Evolutionary conservation across 192 early-diverging fungal species (phyloP).

Genomic region (Umbelopsis sp.): DNA sequence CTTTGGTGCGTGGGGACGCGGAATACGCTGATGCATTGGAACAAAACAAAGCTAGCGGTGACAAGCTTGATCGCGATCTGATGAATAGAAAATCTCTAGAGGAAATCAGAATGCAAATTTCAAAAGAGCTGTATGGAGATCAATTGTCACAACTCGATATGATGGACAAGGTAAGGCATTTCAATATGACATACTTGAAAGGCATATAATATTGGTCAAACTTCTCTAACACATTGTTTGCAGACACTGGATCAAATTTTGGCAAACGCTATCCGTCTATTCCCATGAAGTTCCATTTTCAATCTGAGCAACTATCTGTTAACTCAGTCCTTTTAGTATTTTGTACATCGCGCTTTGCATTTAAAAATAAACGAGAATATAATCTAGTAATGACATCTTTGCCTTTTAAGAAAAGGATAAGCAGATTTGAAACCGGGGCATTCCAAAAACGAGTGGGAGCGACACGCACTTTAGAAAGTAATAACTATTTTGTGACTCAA

Average conservation of each 20-base stretch:
- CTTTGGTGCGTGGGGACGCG: conserved; percentile 37
- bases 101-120: conserved; percentile 21
- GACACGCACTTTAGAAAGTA: too few relatives aligned
- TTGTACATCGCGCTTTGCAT: too few relatives aligned
- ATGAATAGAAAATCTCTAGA: conserved; percentile 28
- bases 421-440: too few relatives aligned
- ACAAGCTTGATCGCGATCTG: conserved; percentile 11
- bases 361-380: too few relatives aligned
- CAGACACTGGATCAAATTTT: conserved; percentile 45
- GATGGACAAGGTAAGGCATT: conserved; percentile 34
- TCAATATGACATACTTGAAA: background rate
- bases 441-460: too few relatives aligned
- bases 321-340: background rate
- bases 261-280: conserved; percentile 35
- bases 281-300: conserved; percentile 21
- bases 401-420: too few relatives aligned
- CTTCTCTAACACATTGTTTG: background rate
- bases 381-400: too few relatives aligned
- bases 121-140: conserved; percentile 4
- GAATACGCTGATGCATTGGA: conserved; percentile 25
- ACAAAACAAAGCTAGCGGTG: conserved; percentile 18
- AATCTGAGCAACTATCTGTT: background rate
- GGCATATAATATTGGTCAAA: background rate
- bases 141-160: background rate
- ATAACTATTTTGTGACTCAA: too few relatives aligned